Evolutionary conservation across 1,139 yeast genomes (phyloP), one percentile per base, ranked within the genome.

Genomic region (Yamadazyma membranifaciens): DNA sequence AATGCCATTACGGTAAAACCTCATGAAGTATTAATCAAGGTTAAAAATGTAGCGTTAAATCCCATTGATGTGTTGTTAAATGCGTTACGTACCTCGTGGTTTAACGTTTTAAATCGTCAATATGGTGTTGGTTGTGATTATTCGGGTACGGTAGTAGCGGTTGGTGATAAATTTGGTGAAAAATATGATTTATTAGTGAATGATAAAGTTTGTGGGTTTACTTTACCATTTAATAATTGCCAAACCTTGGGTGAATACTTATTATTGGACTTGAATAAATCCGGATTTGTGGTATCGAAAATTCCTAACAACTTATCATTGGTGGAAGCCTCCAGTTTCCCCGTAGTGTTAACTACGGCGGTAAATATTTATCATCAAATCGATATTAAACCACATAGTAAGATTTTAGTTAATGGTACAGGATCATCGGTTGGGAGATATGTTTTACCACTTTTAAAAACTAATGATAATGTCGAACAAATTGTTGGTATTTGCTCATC

Each of bases 381-480:
- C 9, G 20, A 36, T 1, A 6, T 45, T 10, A 28, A 33, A 10
- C 37, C 37, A 9, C 31, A 40, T 34, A 45, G 45, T 15, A 63
- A 63, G 45, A 73, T 85, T 1, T 63, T 85, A 37, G 67, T 87
- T 31, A 67, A 84, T 44, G 95, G 95, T 34, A 92, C 85, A 10
- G 79, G 86, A 4, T 78, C 94, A 1, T 68, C 83, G n/a, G 85
- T 84, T 4, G 95, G 92, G 2, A 60, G 79, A 45, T 74, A 68
- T 61, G 72, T 75, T 3, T 67, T 80, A 24, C 88, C 83, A 55
- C 52, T 85, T 16, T 73, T 81, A 16, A 80, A 76, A 48, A 59
- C 64, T 43, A 73, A 68, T 46, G 36, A 43, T 6, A 63, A 71
- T 3, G 73, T 78, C 3, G 58, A 58, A 31, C 70, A 72, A 40